Evolutionary conservation across 2,329 filamentous ascomycete species (phyloP), one percentile per base, ranked within the genome.

Genomic region (Pseudogymnoascus sp.): DNA sequence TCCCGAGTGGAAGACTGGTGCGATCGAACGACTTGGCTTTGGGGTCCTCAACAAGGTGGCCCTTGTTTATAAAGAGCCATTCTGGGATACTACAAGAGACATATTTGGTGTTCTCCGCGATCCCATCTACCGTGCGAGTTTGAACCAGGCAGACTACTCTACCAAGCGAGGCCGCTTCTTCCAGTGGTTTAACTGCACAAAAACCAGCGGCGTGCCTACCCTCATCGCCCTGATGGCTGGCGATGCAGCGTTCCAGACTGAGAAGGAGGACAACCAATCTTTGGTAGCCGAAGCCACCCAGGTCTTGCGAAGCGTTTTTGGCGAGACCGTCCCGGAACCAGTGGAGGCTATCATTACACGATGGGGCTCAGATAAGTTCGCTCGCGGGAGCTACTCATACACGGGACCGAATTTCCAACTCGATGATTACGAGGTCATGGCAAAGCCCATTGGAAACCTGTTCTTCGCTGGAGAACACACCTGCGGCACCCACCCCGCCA

Each of bases 401-500:
- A 91, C 96, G 1, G 93, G 90, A 0, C 88, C 92, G 5, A 82
- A 86, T 56, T 93, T 96, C 75, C 83, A 86, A 61, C 84, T 89
- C 1, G 89, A 92, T 61, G 95, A 99, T 73, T 99, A 99, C 75
- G 91, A 97, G 73, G 80, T 86, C 34, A 96, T 99, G 90, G 91
- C 95, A 1, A 84, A 84, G 59, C 80, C 89, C 0, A 81, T 97
- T 34, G 93, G 91, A 34, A 96, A 96, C 67, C 79, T 99, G 7
- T 91, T 93, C 75, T 99, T 99, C 75, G 95, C 93, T 14, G 95
- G 95, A 59, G 95, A 99, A 76, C 95, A 96, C 65, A 99, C 96
- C 0, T 97, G 90, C 69, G 92, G 91, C 56, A 96, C 92, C 0
- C 93, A 99, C 73, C 95, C 96, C 11, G 95, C 96, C 34, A 99